Percentiles rank a stretch among this genome's conserved stretches.
Conservation (phyloP, 768 basidiomycete genomes). For the Xerocomellus amylosporus region DNA sequence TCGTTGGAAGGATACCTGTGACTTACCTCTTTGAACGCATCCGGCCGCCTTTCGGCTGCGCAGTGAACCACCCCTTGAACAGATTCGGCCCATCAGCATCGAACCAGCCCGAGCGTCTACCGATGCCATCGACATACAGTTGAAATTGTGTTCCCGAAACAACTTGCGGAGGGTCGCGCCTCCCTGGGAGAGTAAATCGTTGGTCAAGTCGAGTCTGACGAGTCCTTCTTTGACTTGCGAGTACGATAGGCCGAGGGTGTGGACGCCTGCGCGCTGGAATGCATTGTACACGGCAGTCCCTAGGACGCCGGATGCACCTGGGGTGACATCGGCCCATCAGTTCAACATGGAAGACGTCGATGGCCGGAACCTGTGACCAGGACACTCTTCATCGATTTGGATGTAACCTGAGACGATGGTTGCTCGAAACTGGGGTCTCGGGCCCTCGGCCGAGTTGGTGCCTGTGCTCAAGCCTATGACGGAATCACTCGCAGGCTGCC, state of each 20-base stretch:
- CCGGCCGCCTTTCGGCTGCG: slow-evolving; percentile 90
- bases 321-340: slow-evolving; percentile 10
- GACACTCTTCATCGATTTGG: slow-evolving; percentile 41
- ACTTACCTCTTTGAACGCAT: slow-evolving; percentile 84
- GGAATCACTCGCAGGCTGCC: slow-evolving; percentile 2
- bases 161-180: slow-evolving; percentile 46
- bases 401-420: background rate
- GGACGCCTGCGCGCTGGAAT: slow-evolving; percentile 46
- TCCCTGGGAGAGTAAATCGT: slow-evolving; percentile 34
- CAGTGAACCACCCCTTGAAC: slow-evolving; percentile 84
- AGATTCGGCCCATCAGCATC: slow-evolving; percentile 3
- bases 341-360: background rate
- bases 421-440: background rate
- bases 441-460: too few relatives aligned
- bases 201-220: slow-evolving; percentile 64
- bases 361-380: slow-evolving; percentile 50
- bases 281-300: slow-evolving; percentile 74
- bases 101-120: background rate
- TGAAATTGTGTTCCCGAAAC: slow-evolving; percentile 58
- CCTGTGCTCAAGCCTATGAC: too few relatives aligned
- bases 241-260: slow-evolving; percentile 70
- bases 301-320: slow-evolving; percentile 90
- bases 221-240: slow-evolving; percentile 57
- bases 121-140: slow-evolving; percentile 52
- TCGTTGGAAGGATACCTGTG: background rate